A percentile compares a stretch with the other conserved stretches of the same genome.
Conservation (phyloP, 345 rosid genomes). For the Gossypium anomalum region DNA sequence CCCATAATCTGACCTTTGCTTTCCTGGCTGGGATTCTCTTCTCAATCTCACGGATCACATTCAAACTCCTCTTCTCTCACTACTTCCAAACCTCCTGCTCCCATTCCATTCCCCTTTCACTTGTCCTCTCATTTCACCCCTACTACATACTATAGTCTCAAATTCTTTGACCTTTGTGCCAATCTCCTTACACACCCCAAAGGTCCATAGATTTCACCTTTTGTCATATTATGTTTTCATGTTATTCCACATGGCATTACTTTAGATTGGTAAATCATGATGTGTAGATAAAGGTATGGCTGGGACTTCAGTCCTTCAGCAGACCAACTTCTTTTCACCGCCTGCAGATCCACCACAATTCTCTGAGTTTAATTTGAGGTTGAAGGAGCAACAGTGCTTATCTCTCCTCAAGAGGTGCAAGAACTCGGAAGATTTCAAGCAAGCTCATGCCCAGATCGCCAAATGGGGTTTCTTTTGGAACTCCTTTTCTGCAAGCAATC, state of each 20-base stretch:
- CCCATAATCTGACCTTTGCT: slow-evolving; percentile 17
- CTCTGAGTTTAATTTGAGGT: slow-evolving; percentile 28
- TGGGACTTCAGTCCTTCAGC: slow-evolving; percentile 34
- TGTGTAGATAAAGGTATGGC: slow-evolving; percentile 34
- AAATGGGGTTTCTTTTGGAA: slow-evolving; percentile 36
- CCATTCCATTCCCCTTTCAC: background rate
- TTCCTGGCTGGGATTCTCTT: slow-evolving; percentile 17
- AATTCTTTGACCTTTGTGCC: background rate
- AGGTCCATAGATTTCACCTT: slow-evolving; percentile 5
- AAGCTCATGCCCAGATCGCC: slow-evolving; percentile 34
- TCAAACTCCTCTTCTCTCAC: slow-evolving; percentile 4
- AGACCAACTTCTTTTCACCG: slow-evolving; percentile 21
- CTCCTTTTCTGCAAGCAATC: slow-evolving; percentile 28
- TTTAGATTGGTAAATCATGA: slow-evolving; percentile 19
- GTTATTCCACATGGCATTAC: background rate
- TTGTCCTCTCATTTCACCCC: background rate
- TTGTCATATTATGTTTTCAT: slow-evolving; percentile 1
- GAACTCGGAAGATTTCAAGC: slow-evolving; percentile 34
- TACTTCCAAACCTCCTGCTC: background rate
- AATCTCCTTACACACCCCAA: background rate
- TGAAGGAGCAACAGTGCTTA: slow-evolving; percentile 57
- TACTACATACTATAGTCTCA: background rate
- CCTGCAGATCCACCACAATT: slow-evolving; percentile 20
- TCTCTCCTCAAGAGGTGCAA: slow-evolving; percentile 50
- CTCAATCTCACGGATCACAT: slow-evolving; percentile 26